Evolutionary conservation across 1,139 yeast genomes (phyloP).

Genomic region (Kurtzmaniella natalensis): DNA sequence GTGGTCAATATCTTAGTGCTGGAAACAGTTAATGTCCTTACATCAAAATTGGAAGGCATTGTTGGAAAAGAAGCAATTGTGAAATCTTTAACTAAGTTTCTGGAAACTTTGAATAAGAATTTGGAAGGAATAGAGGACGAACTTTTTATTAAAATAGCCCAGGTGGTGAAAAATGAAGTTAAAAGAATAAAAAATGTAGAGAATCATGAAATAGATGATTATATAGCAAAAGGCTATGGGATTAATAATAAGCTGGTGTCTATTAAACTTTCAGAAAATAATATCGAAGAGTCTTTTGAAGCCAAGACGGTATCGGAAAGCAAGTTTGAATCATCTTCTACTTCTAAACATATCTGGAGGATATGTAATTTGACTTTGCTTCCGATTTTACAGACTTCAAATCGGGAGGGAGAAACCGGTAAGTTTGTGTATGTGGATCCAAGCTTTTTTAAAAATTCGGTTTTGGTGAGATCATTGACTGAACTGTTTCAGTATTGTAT

Average conservation of each 20-base stretch:
- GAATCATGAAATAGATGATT: not conserved
- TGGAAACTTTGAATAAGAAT: not conserved
- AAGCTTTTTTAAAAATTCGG: slow-evolving; percentile 7
- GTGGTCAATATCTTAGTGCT: slow-evolving; percentile 22
- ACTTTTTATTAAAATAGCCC: not conserved
- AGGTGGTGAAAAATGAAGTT: not conserved
- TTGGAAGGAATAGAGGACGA: not conserved
- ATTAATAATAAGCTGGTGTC: not conserved
- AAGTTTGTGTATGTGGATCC: slow-evolving; percentile 25
- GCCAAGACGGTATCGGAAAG: not conserved
- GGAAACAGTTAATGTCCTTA: slow-evolving; percentile 13
- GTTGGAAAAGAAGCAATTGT: not conserved
- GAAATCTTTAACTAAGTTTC: too few species aligned
- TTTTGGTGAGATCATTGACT: slow-evolving; percentile 15
- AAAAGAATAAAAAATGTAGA: not conserved
- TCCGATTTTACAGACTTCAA: slow-evolving; percentile 34
- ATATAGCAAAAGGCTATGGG: not conserved
- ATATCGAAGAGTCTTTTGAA: slow-evolving; percentile 18
- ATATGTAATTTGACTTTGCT: slow-evolving; percentile 33
- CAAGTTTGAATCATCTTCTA: slow-evolving; percentile 14
- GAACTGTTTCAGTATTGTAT: slow-evolving; percentile 25
- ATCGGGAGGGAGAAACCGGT: slow-evolving; percentile 31
- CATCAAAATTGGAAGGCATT: not conserved
- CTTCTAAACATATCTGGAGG: slow-evolving; percentile 34
- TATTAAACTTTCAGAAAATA: not conserved